These are phyloP conservation scores for Salix brachista DNA, from an alignment of 345 rosid species.

Conservation along the genomic window DNA sequence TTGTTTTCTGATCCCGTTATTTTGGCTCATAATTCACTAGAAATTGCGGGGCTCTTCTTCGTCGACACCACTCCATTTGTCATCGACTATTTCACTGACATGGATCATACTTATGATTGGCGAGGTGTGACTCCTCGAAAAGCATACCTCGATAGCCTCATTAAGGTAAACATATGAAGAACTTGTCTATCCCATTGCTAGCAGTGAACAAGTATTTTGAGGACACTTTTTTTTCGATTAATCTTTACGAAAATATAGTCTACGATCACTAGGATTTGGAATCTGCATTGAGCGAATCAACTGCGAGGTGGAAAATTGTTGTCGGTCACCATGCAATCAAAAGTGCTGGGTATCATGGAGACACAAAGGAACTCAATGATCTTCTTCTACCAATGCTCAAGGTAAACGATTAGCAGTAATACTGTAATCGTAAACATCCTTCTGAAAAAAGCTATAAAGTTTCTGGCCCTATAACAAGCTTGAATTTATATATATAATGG, in stretches of 20 bases:
- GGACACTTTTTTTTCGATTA: too few relatives aligned
- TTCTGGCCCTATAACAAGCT: too few relatives aligned
- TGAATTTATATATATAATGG: too few relatives aligned
- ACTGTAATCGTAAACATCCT: not conserved
- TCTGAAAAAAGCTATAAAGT: not conserved
- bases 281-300: slow-evolving; percentile 33
- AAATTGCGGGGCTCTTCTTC: slow-evolving; percentile 24
- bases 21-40: slow-evolving; percentile 5
- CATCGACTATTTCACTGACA: slow-evolving; percentile 18
- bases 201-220: too few relatives aligned
- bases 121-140: slow-evolving; percentile 21
- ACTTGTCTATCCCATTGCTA: too few relatives aligned
- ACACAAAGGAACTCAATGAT: slow-evolving; percentile 34
- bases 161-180: slow-evolving; percentile 19
- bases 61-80: slow-evolving; percentile 37
- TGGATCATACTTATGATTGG: slow-evolving; percentile 31
- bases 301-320: slow-evolving; percentile 47
- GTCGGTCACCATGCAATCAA: slow-evolving; percentile 52
- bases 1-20: not conserved
- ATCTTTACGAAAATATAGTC: too few relatives aligned
- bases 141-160: slow-evolving; percentile 16
- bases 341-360: slow-evolving; percentile 47
- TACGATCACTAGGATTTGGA: slow-evolving; percentile 31
- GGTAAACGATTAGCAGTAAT: slow-evolving; percentile 15
- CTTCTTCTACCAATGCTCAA: slow-evolving; percentile 40